Base-by-base conservation (phyloP, 2,329 filamentous ascomycete genomes). In the Alternaria arbusti region DNA sequence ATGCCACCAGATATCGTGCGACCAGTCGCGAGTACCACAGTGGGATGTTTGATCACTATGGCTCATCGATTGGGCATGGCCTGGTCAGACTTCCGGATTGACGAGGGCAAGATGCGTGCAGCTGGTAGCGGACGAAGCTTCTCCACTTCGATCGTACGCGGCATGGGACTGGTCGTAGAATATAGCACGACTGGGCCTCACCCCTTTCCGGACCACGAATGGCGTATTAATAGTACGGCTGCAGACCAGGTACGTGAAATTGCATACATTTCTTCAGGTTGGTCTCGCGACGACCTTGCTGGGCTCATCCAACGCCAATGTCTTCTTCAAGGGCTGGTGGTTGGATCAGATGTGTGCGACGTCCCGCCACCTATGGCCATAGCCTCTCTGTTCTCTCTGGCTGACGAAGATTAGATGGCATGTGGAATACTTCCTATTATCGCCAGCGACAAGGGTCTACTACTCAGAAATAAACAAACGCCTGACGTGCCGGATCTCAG, bases 1-100 rank as follows among this genome's bases (percentile, higher is more conserved):
- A 65, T 62, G 64, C 64, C 64, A 0, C 62, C 64, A 23, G 64
- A 67, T 2, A 50, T 62, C 4, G 64, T 65, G 1, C 52, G 64
- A 1, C 62, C 64, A 5, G 6, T 65, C 6, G 62, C 62, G 1
- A 67, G 57, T 12, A 67, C 59, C 0, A 64, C 58, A 1, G 0
- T 67, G 0, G 61, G 62, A 0, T 54, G 36, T 6, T 26, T 67
- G 13, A 32, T 67, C 4, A 47, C 36, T 17, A 47, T 67, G n/a
- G 58, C 55, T 9, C 30, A 67, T 17, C 59, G 64, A 0, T 17
- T 62, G 25, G 51, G 40, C 2, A 67, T 60, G 64, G 17, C 43
- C 1, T 64, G 61, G 58, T 2, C 30, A 30, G 60, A 66, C 2
- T 40, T 55, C 2, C 36, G 26, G 8, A 17, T 47, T 0, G 25